A percentile compares a stretch with the other conserved stretches of the same genome.
These are phyloP conservation scores for Bruguiera sexangula DNA, from an alignment of 345 rosid genomes.

Conservation along the genomic window DNA sequence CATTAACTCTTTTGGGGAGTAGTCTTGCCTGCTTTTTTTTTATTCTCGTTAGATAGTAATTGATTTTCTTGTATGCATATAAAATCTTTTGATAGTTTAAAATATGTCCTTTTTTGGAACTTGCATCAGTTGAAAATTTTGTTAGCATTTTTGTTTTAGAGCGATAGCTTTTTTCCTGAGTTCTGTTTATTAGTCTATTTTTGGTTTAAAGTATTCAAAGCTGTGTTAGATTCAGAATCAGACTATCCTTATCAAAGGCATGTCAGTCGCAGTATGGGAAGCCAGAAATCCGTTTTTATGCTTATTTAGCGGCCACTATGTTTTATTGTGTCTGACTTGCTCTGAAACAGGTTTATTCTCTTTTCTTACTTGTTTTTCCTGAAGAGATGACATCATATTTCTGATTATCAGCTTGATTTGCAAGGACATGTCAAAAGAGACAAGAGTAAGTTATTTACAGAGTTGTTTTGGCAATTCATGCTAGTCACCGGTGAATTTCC, in stretches of 20 bases:
- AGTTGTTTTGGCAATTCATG: conserved; percentile 2
- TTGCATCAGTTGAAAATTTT: not conserved
- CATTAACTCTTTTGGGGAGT: conserved; percentile 62
- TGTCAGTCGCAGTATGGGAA: conserved; percentile 64
- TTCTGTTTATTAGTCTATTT: not conserved
- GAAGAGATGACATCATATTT: conserved; percentile 57
- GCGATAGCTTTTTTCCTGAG: not conserved
- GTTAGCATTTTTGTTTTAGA: not conserved
- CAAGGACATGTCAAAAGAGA: conserved; percentile 60
- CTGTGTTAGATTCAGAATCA: too few relatives aligned
- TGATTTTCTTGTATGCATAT: too few relatives aligned
- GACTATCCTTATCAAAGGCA: conserved; percentile 63
- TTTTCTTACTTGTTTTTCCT: conserved; percentile 62
- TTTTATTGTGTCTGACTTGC: conserved; percentile 16
- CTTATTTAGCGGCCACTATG: conserved; percentile 4
- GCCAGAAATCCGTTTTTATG: conserved; percentile 28
- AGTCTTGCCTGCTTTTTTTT: not conserved
- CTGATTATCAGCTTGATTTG: conserved; percentile 77
- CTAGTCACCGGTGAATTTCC: too few relatives aligned
- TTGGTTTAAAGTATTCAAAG: conserved; percentile 61
- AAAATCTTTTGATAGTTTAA: too few relatives aligned
- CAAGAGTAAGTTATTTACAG: conserved; percentile 37
- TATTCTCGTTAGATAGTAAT: too few relatives aligned
- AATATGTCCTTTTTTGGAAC: too few relatives aligned
- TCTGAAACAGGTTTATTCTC: conserved; percentile 66